Conservation (phyloP, 306 rosid species). For the Inga laurina region DNA sequence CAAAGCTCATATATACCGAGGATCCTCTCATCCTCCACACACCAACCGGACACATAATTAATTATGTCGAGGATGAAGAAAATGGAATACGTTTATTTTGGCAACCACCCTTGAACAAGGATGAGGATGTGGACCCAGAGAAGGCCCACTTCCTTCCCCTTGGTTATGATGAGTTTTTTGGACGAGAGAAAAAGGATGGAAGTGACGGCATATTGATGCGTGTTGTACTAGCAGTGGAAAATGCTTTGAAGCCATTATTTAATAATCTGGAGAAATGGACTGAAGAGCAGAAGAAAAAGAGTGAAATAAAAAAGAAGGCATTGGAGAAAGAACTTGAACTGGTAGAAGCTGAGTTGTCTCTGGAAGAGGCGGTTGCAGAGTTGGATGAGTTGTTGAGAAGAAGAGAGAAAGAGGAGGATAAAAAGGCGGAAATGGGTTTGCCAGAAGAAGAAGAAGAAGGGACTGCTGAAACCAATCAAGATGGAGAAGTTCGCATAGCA, state of each 20-base stretch:
- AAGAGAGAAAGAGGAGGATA: slow-evolving; percentile 74
- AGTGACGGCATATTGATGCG: slow-evolving; percentile 42
- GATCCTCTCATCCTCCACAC: slow-evolving; percentile 89
- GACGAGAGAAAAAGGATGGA: slow-evolving; percentile 29
- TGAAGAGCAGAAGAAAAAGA: slow-evolving; percentile 60
- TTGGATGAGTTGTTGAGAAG: slow-evolving; percentile 62
- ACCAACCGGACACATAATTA: slow-evolving; percentile 74
- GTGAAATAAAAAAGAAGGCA: slow-evolving; percentile 54
- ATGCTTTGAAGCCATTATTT: slow-evolving; percentile 48
- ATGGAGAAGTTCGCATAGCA: slow-evolving; percentile 37
- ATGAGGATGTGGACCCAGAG: slow-evolving; percentile 68
- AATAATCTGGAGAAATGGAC: slow-evolving; percentile 66
- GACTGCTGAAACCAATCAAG: slow-evolving; percentile 44
- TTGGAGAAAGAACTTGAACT: slow-evolving; percentile 69
- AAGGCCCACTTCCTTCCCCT: slow-evolving; percentile 75
- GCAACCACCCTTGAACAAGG: slow-evolving; percentile 76
- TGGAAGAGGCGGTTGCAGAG: slow-evolving; percentile 76
- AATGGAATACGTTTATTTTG: slow-evolving; percentile 83
- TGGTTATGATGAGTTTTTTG: slow-evolving; percentile 86
- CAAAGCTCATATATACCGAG: slow-evolving; percentile 65
- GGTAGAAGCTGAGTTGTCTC: slow-evolving; percentile 65
- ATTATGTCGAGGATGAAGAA: slow-evolving; percentile 78
- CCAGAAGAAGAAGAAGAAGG: slow-evolving; percentile 45
- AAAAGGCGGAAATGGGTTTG: slow-evolving; percentile 57
- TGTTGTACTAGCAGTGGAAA: slow-evolving; percentile 49